phyloP scores from a whole-genome alignment of 805 yeast genomes.

The Lachancea mirantina region DNA sequence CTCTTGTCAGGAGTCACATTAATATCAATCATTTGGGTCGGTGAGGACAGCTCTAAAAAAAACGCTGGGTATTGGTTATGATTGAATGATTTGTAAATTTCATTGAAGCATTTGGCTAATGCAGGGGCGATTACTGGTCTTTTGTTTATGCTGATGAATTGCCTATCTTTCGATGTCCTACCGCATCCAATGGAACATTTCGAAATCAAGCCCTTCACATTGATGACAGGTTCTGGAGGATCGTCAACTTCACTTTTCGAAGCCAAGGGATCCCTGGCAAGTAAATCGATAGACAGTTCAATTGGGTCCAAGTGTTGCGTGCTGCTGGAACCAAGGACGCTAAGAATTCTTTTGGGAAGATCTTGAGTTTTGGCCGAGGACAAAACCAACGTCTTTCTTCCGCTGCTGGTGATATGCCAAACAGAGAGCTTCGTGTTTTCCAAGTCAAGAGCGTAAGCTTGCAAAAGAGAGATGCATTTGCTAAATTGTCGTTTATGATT shows the following conservation, averaged over 20 bases:
- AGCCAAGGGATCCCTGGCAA: slow-evolving; percentile 2
- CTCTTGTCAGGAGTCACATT: slow-evolving; percentile 92
- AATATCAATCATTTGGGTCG: slow-evolving; percentile 56
- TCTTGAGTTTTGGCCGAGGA: slow-evolving; percentile 47
- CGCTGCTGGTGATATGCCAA: slow-evolving; percentile 41
- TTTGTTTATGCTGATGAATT: slow-evolving; percentile 61
- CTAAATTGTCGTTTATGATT: slow-evolving; percentile 65
- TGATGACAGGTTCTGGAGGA: slow-evolving; percentile 27
- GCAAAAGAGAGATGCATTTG: slow-evolving; percentile 56
- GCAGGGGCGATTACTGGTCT: slow-evolving; percentile 63
- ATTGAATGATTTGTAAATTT: slow-evolving; percentile 65
- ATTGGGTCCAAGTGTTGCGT: slow-evolving; percentile 51
- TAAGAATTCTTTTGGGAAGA: slow-evolving; percentile 52
- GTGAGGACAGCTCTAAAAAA: slow-evolving; percentile 51
- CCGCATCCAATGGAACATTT: slow-evolving; percentile 75
- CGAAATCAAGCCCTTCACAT: slow-evolving; percentile 59
- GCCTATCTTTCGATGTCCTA: slow-evolving; percentile 65
- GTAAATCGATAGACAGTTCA: slow-evolving; percentile 34
- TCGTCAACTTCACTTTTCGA: slow-evolving; percentile 8
- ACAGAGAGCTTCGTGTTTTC: slow-evolving; percentile 54
- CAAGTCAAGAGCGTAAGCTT: slow-evolving; percentile 58
- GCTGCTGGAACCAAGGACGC: slow-evolving; percentile 65
- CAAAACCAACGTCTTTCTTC: slow-evolving; percentile 48
- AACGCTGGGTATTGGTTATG: slow-evolving; percentile 67
- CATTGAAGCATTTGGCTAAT: slow-evolving; percentile 56